Conservation (phyloP, 2,329 filamentous ascomycete genomes). For the Neonectria magnoliae region DNA sequence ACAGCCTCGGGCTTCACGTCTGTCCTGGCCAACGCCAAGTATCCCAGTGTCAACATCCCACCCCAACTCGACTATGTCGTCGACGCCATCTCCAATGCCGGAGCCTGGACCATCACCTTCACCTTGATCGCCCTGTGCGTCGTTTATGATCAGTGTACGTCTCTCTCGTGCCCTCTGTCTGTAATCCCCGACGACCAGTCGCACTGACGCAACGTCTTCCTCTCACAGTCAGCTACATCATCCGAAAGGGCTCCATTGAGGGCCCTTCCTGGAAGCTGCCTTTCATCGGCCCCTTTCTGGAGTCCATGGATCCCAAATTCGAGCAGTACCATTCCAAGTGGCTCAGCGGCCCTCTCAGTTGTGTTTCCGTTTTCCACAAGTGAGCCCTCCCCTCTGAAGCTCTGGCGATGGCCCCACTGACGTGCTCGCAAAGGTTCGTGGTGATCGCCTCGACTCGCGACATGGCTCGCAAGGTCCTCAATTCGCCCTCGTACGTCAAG, state of each 20-base stretch:
- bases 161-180: background rate
- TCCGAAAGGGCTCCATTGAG: conserved; percentile 78
- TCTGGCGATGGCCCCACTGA: conserved; percentile 19
- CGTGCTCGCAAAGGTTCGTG: conserved; percentile 74
- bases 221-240: conserved; percentile 75
- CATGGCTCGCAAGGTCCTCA: conserved; percentile 96
- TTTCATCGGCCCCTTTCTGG: conserved; percentile 94
- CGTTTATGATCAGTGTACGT: conserved; percentile 90
- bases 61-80: conserved; percentile 66
- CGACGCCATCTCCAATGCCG: conserved; percentile 66
- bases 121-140: conserved; percentile 77
- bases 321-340: conserved; percentile 92
- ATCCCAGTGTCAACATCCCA: conserved; percentile 59
- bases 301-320: conserved; percentile 93
- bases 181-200: background rate
- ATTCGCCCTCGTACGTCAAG: conserved; percentile 90
- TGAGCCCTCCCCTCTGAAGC: conserved; percentile 55
- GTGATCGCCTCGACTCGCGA: conserved; percentile 96
- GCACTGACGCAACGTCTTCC: conserved; percentile 32
- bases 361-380: conserved; percentile 99
- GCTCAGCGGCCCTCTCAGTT: conserved; percentile 90
- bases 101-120: conserved; percentile 70
- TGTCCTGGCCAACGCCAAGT: conserved; percentile 70
- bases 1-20: conserved; percentile 76
- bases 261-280: conserved; percentile 81